Conservation (phyloP, 441 rosid genomes). For the Adansonia gregorii region DNA sequence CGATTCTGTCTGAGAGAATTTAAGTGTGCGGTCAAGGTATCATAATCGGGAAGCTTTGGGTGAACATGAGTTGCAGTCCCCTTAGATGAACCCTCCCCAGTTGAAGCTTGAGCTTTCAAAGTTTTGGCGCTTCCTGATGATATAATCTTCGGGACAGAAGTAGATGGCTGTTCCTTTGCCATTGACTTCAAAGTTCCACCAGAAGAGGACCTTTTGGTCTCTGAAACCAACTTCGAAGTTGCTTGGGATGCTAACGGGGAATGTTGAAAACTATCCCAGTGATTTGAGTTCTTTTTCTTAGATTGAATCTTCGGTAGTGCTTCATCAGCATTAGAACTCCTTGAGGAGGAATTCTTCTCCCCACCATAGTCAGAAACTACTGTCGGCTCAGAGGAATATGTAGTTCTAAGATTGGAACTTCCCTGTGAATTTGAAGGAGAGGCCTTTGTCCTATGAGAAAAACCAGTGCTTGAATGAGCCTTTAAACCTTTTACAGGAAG, state of each 20-base stretch:
- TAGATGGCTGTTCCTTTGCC: constrained; percentile 35
- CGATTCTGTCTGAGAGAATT: constrained; percentile 59
- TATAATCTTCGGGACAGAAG: constrained; percentile 27
- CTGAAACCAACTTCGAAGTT: constrained; percentile 37
- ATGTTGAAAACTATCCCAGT: constrained; percentile 28
- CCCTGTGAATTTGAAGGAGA: constrained; percentile 30
- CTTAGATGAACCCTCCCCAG: constrained; percentile 31
- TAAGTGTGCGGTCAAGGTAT: constrained; percentile 56
- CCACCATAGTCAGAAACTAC: constrained; percentile 10
- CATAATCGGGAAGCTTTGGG: constrained; percentile 92
- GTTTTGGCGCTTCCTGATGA: constrained; percentile 33
- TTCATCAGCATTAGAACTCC: constrained; percentile 33
- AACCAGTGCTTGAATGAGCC: constrained; percentile 39
- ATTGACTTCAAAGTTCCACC: constrained; percentile 33
- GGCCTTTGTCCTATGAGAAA: constrained; percentile 67
- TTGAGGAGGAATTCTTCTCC: constrained; percentile 34
- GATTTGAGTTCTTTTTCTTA: constrained; percentile 32
- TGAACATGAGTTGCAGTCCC: constrained; percentile 80
- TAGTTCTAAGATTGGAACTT: constrained; percentile 30
- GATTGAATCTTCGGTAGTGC: constrained; percentile 24
- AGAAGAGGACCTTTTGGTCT: constrained; percentile 33
- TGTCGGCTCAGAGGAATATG: constrained; percentile 28
- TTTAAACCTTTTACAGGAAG: constrained; percentile 32
- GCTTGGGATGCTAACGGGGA: constrained; percentile 36
- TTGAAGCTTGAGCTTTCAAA: constrained; percentile 32